Base-by-base conservation (phyloP, 176 grass and related monocot genomes). In the sorghum (Sorghum bicolor) region DNA sequence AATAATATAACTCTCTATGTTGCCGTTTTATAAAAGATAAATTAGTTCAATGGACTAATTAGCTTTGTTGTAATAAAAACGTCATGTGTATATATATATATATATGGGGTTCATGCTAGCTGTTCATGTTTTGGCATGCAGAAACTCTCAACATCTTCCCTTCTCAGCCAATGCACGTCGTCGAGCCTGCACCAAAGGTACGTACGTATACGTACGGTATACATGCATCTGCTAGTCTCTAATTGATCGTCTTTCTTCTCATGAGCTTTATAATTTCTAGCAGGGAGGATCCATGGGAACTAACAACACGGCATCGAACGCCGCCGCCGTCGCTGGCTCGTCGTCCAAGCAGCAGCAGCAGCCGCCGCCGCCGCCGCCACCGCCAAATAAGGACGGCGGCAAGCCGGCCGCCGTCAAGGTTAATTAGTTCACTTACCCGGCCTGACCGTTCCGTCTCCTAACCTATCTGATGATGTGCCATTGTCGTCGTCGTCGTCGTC, bases 81-180 rank as follows among this genome's bases (percentile, higher is more conserved):
- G 6, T 22, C 50, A 64, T 30, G 12, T 14, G 4, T 26, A 57
- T n/a, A 10, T n/a, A n/a, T n/a, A n/a, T n/a, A n/a, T n/a, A n/a
- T n/a, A n/a, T n/a, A n/a, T n/a, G n/a, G n/a, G n/a, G n/a, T 36
- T 32, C 32, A 26, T 52, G 28, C n/a, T n/a, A n/a, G n/a, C n/a
- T n/a, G n/a, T n/a, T n/a, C 20, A 55, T 63, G 52, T 38, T 28
- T 17, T 17, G 14, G 52, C 58, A 9, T 60, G 9, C 90, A 92
- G 92, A 89, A 71, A 94, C 92, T 66, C 82, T 94, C 76, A 94
- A 94, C 80, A 94, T 94, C 77, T 94, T 94, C 72, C 92, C 92
- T 84, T 94, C 92, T 82, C 72, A 80, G 72, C 92, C 92, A 31
- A 94, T 94, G 89, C 89, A 94, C 78, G 79, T 74, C 36, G 70